phyloP scores from a whole-genome alignment of 73 alveolate species.

The Paramecium sexaurelia region DNA sequence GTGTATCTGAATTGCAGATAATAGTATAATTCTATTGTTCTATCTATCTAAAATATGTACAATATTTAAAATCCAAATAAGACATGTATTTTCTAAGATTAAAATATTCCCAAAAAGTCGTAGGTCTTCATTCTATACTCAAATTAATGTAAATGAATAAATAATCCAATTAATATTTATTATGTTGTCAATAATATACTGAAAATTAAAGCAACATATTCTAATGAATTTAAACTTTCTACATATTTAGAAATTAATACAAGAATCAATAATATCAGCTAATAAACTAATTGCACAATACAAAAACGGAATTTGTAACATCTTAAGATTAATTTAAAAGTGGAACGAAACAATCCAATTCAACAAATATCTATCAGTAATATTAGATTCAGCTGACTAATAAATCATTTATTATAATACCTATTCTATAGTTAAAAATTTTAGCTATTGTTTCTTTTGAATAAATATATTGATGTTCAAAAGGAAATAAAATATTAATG shows the following conservation, averaged over 20 bases:
- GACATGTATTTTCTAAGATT: not conserved
- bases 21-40: constrained; percentile 7
- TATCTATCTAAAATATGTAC: not conserved
- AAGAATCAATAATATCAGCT: not conserved
- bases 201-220: not conserved
- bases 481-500: not conserved
- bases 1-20: not conserved
- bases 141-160: constrained; percentile 9
- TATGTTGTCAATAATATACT: not conserved
- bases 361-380: not conserved
- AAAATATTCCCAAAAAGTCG: not conserved
- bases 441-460: not conserved
- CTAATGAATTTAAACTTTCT: not conserved
- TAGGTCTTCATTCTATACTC: constrained; percentile 19
- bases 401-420: not conserved
- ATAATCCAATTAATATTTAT: constrained; percentile 8
- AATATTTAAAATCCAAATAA: not conserved
- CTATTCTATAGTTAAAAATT: not conserved
- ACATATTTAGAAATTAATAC: not conserved
- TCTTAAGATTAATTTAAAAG: not conserved
- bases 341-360: not conserved
- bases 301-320: not conserved
- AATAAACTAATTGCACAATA: not conserved
- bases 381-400: not conserved
- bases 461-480: not conserved